These are phyloP conservation scores for Calocera cornea DNA, from an alignment of 768 basidiomycete species.

Conservation along the genomic window DNA sequence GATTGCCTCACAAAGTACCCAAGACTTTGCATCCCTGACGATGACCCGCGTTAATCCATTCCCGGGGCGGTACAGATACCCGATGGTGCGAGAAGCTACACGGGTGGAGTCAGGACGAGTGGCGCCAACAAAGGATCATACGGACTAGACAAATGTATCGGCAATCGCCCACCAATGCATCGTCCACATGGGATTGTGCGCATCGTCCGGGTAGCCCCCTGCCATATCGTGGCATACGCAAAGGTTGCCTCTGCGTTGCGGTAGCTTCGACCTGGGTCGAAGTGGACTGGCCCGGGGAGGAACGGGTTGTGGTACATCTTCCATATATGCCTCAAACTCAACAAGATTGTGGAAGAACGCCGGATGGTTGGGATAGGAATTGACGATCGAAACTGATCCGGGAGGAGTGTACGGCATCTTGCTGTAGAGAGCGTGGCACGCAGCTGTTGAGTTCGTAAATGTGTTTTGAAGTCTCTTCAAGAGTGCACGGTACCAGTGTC, in stretches of 20 bases:
- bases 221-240: not conserved
- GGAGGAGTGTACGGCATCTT: not conserved
- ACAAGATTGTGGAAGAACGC: not conserved
- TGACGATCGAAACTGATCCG: not conserved
- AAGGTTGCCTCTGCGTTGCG: not conserved
- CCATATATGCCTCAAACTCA: not conserved
- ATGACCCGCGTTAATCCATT: slow-evolving; percentile 66
- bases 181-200: not conserved
- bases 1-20: slow-evolving; percentile 62
- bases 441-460: no score
- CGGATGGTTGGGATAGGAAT: not conserved
- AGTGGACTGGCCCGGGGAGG: not conserved
- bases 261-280: not conserved
- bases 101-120: not conserved
- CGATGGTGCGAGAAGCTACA: slow-evolving; percentile 69
- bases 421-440: no score
- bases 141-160: not conserved
- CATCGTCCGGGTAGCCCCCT: not conserved
- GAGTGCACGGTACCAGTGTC: not conserved
- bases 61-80: slow-evolving; percentile 64
- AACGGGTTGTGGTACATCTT: not conserved
- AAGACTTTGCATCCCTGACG: slow-evolving; percentile 64
- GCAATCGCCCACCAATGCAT: not conserved
- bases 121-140: not conserved
- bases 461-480: no score